Evolutionary conservation across 129 eudicot genomes (phyloP).

Genomic region (Rutidosis leptorrhynchoides): DNA sequence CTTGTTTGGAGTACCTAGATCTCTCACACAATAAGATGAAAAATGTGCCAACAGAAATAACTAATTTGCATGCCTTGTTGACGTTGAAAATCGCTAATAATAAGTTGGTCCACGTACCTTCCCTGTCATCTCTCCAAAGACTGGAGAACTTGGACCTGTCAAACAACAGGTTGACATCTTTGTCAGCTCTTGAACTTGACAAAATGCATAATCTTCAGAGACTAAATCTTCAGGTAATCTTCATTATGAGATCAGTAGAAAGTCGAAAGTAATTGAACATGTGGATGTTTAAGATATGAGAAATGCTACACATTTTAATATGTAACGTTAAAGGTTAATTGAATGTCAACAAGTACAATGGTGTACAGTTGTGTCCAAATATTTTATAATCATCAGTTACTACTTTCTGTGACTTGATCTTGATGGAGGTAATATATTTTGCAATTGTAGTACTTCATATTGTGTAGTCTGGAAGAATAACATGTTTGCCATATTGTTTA

Average conservation of each 20-base stretch:
- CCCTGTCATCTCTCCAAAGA: conserved; percentile 62
- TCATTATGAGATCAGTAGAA: not conserved
- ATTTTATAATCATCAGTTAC: not conserved
- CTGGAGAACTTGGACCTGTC: conserved; percentile 83
- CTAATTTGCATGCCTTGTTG: conserved; percentile 51
- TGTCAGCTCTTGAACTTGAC: conserved; percentile 59
- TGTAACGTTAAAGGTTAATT: conserved; percentile 22
- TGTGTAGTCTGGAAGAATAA: not conserved
- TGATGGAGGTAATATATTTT: conserved; percentile 7
- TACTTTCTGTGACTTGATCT: conserved; percentile 12
- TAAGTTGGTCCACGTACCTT: conserved; percentile 65
- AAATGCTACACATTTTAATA: conserved; percentile 17
- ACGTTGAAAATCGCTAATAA: conserved; percentile 77
- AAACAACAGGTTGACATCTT: conserved; percentile 75
- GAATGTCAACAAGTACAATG: conserved; percentile 8
- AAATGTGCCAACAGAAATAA: conserved; percentile 67
- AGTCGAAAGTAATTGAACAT: not conserved
- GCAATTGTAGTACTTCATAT: conserved; percentile 4
- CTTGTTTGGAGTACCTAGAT: conserved; percentile 69
- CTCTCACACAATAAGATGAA: conserved; percentile 86
- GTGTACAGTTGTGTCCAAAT: not conserved
- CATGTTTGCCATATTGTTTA: not conserved
- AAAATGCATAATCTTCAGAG: conserved; percentile 62
- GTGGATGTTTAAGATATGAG: not conserved
- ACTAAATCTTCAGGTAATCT: conserved; percentile 77